A percentile compares a stretch with the other conserved stretches of the same genome.
Conservation (phyloP, 2,329 filamentous ascomycete species). For the Aspergillus novoparasiticus region DNA sequence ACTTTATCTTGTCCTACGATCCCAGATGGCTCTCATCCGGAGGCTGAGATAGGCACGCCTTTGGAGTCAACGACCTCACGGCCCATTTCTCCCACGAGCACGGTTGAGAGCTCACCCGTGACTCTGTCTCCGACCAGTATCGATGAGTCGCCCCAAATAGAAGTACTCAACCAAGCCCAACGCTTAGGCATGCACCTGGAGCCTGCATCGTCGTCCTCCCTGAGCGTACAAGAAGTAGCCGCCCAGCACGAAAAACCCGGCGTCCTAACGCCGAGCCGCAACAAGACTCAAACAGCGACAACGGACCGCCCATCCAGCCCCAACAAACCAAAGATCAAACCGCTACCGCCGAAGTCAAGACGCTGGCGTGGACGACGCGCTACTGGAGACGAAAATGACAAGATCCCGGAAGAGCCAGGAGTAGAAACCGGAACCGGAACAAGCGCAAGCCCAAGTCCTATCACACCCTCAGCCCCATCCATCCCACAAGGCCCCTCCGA, state of each 20-base stretch:
- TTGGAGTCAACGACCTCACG: constrained; percentile 36
- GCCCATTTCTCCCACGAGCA: constrained; percentile 37
- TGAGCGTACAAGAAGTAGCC: constrained; percentile 78
- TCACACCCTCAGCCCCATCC: constrained; percentile 12
- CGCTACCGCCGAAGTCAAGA: constrained; percentile 46
- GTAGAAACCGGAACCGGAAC: neutral
- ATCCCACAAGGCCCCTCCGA: constrained; percentile 16
- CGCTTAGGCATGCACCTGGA: constrained; percentile 70
- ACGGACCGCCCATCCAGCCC: constrained; percentile 20
- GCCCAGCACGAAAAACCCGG: constrained; percentile 80
- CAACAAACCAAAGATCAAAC: constrained; percentile 37
- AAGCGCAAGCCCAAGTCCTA: constrained; percentile 2
- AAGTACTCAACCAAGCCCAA: constrained; percentile 24
- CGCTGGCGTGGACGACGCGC: constrained; percentile 44
- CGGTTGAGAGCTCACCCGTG: constrained; percentile 44
- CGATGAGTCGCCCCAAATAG: neutral
- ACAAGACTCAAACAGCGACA: constrained; percentile 32
- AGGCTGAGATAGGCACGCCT: constrained; percentile 25
- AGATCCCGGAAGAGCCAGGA: constrained; percentile 30
- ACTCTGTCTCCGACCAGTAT: constrained; percentile 47
- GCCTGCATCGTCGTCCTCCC: constrained; percentile 68
- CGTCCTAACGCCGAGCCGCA: constrained; percentile 75
- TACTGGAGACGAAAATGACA: constrained; percentile 35
- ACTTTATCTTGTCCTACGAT: neutral
- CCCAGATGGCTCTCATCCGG: constrained; percentile 12